Percentiles rank a stretch among this genome's conserved stretches.
Evolutionary conservation across 306 rosid genomes (phyloP).

Genomic region (Bauhinia variegata): DNA sequence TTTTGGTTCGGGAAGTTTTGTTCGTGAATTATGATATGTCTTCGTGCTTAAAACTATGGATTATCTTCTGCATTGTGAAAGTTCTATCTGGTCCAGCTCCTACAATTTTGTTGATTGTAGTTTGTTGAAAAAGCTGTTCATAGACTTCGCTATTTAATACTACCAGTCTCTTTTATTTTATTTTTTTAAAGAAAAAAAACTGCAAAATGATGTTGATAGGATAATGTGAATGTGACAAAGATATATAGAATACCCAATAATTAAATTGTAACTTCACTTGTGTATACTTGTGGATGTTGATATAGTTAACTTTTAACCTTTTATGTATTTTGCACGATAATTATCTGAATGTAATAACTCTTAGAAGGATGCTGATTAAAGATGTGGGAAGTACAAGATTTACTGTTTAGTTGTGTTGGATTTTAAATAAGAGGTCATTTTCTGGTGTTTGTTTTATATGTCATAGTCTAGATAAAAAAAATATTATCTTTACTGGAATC

Average conservation of each 20-base stretch:
- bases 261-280: not conserved
- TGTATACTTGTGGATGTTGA: not conserved
- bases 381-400: not conserved
- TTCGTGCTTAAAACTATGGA: not conserved
- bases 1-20: not conserved
- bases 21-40: not conserved
- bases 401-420: not conserved
- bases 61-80: not conserved
- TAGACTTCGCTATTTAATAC: not conserved
- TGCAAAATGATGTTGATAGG: not conserved
- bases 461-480: constrained; percentile 11
- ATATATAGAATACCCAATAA: not conserved
- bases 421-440: constrained; percentile 10
- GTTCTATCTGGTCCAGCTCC: not conserved
- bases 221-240: too few relatives aligned
- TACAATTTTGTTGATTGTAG: not conserved
- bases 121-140: not conserved
- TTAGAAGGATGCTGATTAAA: not conserved
- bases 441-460: constrained; percentile 16
- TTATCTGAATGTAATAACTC: not conserved
- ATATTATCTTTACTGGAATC: constrained; percentile 10
- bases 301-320: too few relatives aligned
- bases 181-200: too few relatives aligned
- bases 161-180: too few relatives aligned
- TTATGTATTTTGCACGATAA: not conserved